A percentile compares a stretch with the other conserved stretches of the same genome.
phyloP scores from a whole-genome alignment of 352 stramenopile genomes.

The Phytophthora sansomeana region DNA sequence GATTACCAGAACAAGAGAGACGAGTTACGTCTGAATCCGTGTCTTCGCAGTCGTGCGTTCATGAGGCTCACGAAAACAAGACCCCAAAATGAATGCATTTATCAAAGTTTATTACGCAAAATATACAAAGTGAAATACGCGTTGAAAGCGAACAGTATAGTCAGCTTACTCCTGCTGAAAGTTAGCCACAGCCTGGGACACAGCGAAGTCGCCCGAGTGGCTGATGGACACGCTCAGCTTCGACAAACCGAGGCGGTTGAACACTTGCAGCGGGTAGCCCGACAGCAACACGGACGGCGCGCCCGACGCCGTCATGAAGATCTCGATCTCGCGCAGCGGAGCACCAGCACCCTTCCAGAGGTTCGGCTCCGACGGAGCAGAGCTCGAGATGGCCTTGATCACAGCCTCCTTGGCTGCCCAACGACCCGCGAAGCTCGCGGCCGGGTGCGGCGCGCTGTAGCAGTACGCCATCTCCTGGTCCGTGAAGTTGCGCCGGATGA shows the following conservation, averaged over 20 bases:
- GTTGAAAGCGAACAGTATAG: no score
- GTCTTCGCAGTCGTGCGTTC: no score
- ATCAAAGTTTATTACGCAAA: slow-evolving; percentile 16
- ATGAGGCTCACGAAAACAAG: no score
- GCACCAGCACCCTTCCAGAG: slow-evolving; percentile 80
- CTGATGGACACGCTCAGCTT: slow-evolving; percentile 90
- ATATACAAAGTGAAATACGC: slow-evolving; percentile 19
- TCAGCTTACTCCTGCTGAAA: slow-evolving; percentile 48
- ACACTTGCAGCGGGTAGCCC: slow-evolving; percentile 82
- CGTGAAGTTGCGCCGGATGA: no score
- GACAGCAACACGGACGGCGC: slow-evolving; percentile 82
- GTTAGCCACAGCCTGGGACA: slow-evolving; percentile 83
- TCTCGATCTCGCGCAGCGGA: slow-evolving; percentile 86
- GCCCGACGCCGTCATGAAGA: slow-evolving; percentile 81
- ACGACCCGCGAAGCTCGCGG: slow-evolving; percentile 85
- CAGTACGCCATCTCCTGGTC: no score
- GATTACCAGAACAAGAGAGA: no score
- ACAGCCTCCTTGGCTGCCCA: slow-evolving; percentile 92
- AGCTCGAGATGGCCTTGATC: slow-evolving; percentile 90
- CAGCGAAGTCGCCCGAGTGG: slow-evolving; percentile 89
- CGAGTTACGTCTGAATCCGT: no score
- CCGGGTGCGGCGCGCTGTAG: no score
- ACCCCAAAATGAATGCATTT: no score
- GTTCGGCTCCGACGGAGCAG: slow-evolving; percentile 66
- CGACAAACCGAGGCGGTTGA: slow-evolving; percentile 75